Conservation (phyloP, 176 grass and related monocot species). For the Triticum aestivum region IWGSC_CS_RefSeq_v2.1 NC_057798.1:173094359-173094858, state of each 20-base stretch:
- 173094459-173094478: background rate
- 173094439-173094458: background rate
- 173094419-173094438: background rate
- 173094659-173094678: background rate
- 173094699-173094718: constrained; percentile 18
- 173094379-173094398: too few species aligned
- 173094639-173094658: background rate
- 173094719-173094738: background rate
- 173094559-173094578: background rate
- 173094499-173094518: background rate
- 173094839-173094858: background rate
- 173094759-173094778: background rate
- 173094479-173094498: background rate
- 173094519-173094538: background rate
- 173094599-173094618: background rate
- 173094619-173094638: background rate
- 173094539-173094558: background rate
- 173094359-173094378: background rate
- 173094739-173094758: background rate
- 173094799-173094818: background rate
- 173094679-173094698: background rate
- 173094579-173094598: background rate
- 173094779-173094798: background rate
- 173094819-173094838: background rate
- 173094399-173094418: background rate